These are phyloP conservation scores for Metschnikowia reukaufii DNA, from an alignment of 805 yeast species.

Conservation along the genomic window DNA sequence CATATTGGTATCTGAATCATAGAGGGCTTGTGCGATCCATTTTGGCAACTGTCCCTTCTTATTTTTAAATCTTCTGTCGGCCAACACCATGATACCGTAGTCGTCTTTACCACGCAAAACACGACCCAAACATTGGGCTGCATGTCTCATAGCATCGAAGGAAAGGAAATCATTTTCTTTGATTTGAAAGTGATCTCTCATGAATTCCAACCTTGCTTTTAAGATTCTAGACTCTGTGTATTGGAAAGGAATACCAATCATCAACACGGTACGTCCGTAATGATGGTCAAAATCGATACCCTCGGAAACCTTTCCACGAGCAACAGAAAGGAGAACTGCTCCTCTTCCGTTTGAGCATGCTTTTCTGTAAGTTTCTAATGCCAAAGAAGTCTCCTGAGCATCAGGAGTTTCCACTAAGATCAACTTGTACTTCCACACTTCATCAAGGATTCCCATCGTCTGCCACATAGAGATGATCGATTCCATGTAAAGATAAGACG, in stretches of 20 bases:
- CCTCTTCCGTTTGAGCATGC: conserved; percentile 98
- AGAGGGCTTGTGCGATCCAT: conserved; percentile 93
- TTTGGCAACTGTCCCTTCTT: conserved; percentile 89
- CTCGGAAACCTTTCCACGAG: conserved; percentile 98
- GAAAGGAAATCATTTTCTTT: conserved; percentile 92
- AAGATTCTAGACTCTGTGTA: conserved; percentile 95
- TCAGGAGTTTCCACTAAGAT: conserved; percentile 98
- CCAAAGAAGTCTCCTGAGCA: conserved; percentile 96
- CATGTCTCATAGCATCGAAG: conserved; percentile 99
- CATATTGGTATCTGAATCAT: conserved; percentile 87
- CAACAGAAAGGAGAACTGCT: conserved; percentile 92
- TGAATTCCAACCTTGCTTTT: conserved; percentile 90
- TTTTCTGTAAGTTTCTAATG: conserved; percentile 90
- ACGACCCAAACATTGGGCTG: conserved; percentile 97
- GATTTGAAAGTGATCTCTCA: conserved; percentile 89
- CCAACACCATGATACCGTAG: conserved; percentile 97
- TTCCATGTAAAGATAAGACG: conserved; percentile 96
- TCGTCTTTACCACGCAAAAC: conserved; percentile 97
- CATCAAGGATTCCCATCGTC: conserved; percentile 95
- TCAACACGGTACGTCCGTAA: conserved; percentile 93
- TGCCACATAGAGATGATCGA: conserved; percentile 99
- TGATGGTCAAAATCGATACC: conserved; percentile 99
- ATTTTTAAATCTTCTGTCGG: conserved; percentile 87
- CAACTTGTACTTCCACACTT: conserved; percentile 96
- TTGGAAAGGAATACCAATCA: conserved; percentile 99